A percentile compares a stretch with the other conserved stretches of the same genome.
Conservation (phyloP, 2,329 filamentous ascomycete species). For the Rugonectria rugulosa region DNA sequence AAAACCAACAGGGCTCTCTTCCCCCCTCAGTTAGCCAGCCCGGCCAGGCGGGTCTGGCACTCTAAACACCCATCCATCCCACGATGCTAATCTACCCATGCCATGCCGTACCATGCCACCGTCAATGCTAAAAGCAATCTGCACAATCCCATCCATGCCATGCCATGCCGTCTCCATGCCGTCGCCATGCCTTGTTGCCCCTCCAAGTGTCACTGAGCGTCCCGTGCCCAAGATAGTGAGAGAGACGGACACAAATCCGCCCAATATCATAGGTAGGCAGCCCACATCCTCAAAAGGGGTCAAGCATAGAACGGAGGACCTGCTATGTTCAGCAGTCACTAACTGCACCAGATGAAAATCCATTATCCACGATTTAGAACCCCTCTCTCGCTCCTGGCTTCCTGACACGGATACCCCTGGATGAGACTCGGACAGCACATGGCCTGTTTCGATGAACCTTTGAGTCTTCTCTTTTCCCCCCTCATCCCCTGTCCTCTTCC, state of each 20-base stretch:
- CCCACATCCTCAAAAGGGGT: background rate
- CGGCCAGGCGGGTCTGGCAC: constrained; percentile 10
- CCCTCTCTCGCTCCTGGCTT: constrained; percentile 3
- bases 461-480: background rate
- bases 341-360: no score
- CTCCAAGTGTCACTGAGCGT: background rate
- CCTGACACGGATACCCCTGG: constrained; percentile 21
- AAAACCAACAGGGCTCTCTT: background rate
- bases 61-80: constrained; percentile 9
- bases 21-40: no score
- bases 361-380: background rate
- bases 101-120: background rate
- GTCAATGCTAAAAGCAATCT: background rate
- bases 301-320: background rate
- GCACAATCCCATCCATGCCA: constrained; percentile 6
- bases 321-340: no score
- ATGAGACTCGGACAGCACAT: constrained; percentile 15
- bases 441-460: constrained; percentile 17
- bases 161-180: background rate
- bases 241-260: background rate
- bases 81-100: constrained; percentile 6
- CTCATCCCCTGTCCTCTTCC: background rate
- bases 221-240: background rate
- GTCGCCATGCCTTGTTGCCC: no score
- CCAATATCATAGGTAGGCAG: background rate